phyloP scores from a whole-genome alignment of 202 grass and related monocot species.

The Schoenoplectus triqueter region DNA sequence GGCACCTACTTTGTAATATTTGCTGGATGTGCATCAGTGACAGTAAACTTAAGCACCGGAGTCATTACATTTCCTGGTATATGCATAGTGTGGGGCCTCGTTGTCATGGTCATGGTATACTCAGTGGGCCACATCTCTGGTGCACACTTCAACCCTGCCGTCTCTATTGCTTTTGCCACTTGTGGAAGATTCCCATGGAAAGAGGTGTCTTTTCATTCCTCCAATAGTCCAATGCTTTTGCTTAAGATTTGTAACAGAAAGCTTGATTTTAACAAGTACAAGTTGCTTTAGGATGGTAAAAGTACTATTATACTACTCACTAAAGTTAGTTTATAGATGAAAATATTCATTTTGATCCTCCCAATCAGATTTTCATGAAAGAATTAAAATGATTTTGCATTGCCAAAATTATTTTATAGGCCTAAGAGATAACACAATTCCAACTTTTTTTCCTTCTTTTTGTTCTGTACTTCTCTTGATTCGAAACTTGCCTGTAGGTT shows the following conservation, averaged over 20 bases:
- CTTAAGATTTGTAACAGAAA: no score
- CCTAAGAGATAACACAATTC: not conserved
- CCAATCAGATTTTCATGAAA: no score
- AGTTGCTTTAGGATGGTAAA: no score
- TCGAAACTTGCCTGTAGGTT: conserved; percentile 46
- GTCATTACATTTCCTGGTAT: conserved; percentile 87
- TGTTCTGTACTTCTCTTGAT: not conserved
- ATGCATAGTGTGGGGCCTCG: conserved; percentile 83
- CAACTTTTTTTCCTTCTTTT: not conserved
- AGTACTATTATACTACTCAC: no score
- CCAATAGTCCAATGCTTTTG: no score
- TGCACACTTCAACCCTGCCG: conserved; percentile 95
- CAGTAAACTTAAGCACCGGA: conserved; percentile 61
- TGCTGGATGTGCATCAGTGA: conserved; percentile 88
- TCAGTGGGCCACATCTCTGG: conserved; percentile 90
- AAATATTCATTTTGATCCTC: no score
- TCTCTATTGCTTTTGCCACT: conserved; percentile 86
- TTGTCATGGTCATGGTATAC: conserved; percentile 95
- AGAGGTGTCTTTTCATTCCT: conserved; percentile 40
- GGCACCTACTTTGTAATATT: conserved; percentile 98
- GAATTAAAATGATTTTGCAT: no score
- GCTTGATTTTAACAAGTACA: no score
- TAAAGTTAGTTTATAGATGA: no score
- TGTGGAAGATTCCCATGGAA: conserved; percentile 80
- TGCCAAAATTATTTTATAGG: no score